A percentile compares a stretch with the other conserved stretches of the same genome.
These are phyloP conservation scores for Eutrema japonicum DNA, from an alignment of 345 rosid species.

Conservation along the genomic window DNA sequence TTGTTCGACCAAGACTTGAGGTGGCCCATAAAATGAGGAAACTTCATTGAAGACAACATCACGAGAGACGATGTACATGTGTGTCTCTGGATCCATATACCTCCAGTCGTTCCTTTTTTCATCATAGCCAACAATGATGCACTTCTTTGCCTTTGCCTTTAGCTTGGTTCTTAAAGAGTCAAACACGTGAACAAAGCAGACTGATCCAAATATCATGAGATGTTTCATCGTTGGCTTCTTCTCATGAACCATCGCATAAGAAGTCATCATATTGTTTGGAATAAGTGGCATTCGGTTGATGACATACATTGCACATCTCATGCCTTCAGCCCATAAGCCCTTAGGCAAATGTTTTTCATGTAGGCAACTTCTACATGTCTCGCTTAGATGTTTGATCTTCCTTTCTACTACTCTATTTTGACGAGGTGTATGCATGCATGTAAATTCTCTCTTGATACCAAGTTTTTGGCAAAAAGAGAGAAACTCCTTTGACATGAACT, in stretches of 20 bases:
- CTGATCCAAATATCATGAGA: constrained; percentile 1
- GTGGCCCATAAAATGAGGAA: not conserved
- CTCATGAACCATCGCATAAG: not conserved
- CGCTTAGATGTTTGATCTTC: constrained; percentile 6
- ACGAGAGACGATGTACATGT: not conserved
- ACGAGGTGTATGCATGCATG: not conserved
- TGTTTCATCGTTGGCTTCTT: constrained; percentile 24
- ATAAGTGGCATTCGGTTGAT: constrained; percentile 10
- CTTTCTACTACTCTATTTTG: constrained; percentile 10
- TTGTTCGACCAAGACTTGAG: constrained; percentile 1
- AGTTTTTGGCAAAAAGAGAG: not conserved
- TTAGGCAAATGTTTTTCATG: not conserved
- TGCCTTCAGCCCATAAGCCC: not conserved
- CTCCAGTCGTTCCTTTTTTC: constrained; percentile 27
- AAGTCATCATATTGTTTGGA: not conserved
- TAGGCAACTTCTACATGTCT: constrained; percentile 19
- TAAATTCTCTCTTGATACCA: not conserved
- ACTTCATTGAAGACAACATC: constrained; percentile 40
- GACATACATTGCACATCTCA: constrained; percentile 27
- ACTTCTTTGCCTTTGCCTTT: constrained; percentile 18
- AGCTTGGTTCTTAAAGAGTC: not conserved
- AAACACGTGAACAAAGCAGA: constrained; percentile 8
- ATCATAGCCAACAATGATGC: constrained; percentile 37
- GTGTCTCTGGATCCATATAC: constrained; percentile 37
- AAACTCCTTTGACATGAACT: not conserved